Conservation (phyloP, 1,284 basidiomycete genomes). For the Cystobasidium sp. region DNA sequence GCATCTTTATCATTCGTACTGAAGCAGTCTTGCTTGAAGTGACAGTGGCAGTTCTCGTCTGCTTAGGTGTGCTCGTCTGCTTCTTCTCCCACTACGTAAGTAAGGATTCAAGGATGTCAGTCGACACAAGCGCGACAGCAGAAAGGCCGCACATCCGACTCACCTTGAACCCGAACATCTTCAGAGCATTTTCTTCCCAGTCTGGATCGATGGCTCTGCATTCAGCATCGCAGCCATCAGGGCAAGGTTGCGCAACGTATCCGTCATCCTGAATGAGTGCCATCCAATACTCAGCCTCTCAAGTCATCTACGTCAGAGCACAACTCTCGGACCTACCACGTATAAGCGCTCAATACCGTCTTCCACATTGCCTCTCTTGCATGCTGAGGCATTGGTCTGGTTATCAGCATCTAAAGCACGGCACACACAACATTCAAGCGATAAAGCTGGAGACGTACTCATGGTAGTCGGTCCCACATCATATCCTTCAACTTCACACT, state of each 20-base stretch:
- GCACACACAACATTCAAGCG: no score
- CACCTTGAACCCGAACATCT: conserved; percentile 28
- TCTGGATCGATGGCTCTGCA: conserved; percentile 30
- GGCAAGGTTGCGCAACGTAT: conserved; percentile 19
- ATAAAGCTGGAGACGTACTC: neutral
- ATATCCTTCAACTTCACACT: conserved; percentile 11
- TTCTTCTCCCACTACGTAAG: neutral
- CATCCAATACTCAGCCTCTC: conserved; percentile 3
- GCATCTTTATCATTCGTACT: no score
- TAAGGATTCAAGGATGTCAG: neutral
- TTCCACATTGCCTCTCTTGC: neutral
- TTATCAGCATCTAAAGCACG: no score
- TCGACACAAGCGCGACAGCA: neutral
- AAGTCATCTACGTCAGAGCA: neutral
- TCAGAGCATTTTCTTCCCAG: conserved; percentile 17
- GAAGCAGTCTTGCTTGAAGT: no score
- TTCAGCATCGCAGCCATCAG: conserved; percentile 18
- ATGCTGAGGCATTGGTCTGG: neutral
- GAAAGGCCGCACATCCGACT: neutral
- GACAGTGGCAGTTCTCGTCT: no score
- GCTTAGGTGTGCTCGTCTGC: no score
- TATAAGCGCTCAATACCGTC: conserved; percentile 6
- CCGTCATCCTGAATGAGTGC: neutral
- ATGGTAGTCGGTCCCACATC: conserved; percentile 15
- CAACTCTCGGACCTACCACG: neutral